Evolutionary conservation across 163 green algal species (phyloP).

Genomic region (Volvox carteri): DNA sequence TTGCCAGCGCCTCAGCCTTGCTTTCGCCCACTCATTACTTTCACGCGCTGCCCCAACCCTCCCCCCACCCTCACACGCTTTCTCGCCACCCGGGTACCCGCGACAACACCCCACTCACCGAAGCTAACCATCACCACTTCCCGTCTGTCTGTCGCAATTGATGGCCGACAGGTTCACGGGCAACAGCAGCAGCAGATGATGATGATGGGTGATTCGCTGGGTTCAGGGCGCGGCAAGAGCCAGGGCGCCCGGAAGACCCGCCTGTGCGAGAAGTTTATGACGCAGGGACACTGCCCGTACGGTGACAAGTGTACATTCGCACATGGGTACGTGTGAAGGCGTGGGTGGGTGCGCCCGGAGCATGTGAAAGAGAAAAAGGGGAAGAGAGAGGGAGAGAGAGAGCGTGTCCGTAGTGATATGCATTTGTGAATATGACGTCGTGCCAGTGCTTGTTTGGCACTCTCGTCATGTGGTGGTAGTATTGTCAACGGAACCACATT

Average conservation of each 20-base stretch:
- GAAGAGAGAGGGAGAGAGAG: too few relatives aligned
- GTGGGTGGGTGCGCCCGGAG: too few relatives aligned
- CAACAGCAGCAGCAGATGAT: neutral
- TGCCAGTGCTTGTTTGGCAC: too few relatives aligned
- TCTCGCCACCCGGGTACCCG: neutral
- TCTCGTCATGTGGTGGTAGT: too few relatives aligned
- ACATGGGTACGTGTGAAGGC: slow-evolving; percentile 74
- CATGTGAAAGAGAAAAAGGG: too few relatives aligned
- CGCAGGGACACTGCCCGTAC: slow-evolving; percentile 73
- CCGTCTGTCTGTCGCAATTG: neutral
- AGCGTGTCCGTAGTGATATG: too few relatives aligned
- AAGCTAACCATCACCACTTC: neutral
- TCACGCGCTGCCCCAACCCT: too few relatives aligned
- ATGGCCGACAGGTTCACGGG: neutral
- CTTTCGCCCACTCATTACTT: too few relatives aligned
- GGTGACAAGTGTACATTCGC: slow-evolving; percentile 79
- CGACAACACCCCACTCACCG: neutral
- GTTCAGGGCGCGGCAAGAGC: neutral
- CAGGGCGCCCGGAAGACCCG: slow-evolving; percentile 67
- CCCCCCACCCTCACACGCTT: neutral
- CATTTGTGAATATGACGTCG: too few relatives aligned
- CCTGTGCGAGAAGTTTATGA: slow-evolving; percentile 78
- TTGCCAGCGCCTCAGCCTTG: too few relatives aligned
- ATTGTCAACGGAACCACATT: too few relatives aligned
- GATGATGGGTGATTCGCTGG: too few relatives aligned